Conservation (phyloP, 2,329 filamentous ascomycete species). For the Aspergillus sp. region DNA sequence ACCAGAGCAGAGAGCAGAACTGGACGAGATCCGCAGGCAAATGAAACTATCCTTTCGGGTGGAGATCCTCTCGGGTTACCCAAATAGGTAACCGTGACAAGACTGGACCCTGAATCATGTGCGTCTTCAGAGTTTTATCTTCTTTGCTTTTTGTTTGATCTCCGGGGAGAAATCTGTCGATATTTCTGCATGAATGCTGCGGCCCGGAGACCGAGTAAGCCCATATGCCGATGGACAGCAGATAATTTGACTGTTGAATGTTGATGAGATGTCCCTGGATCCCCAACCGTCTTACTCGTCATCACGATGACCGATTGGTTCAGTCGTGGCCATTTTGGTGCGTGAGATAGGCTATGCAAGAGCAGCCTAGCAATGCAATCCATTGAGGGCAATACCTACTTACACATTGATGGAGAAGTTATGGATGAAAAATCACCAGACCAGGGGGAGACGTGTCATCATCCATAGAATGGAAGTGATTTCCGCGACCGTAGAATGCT, state of each 20-base stretch:
- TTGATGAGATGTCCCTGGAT: neutral
- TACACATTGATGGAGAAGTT: neutral
- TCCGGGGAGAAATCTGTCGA: neutral
- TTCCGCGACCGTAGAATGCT: neutral
- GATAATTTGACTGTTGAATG: neutral
- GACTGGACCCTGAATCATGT: slow-evolving; percentile 11
- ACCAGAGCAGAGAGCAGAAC: neutral
- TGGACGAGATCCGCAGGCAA: neutral
- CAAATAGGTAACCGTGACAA: slow-evolving; percentile 13
- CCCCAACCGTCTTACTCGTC: neutral
- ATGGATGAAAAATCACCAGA: neutral
- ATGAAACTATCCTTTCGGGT: slow-evolving; percentile 3
- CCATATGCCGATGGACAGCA: neutral
- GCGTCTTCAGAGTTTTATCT: slow-evolving; percentile 10
- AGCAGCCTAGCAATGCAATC: neutral
- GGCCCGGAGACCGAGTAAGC: neutral
- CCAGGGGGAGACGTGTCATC: neutral
- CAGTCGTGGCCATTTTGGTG: neutral
- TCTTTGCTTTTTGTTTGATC: neutral
- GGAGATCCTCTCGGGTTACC: slow-evolving; percentile 11
- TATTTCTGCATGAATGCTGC: neutral
- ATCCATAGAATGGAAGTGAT: neutral
- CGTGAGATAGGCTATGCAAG: neutral
- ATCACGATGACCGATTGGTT: neutral
- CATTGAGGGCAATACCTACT: neutral